phyloP scores from a whole-genome alignment of 1,284 basidiomycete genomes.

The Ustilago crameri region DNA sequence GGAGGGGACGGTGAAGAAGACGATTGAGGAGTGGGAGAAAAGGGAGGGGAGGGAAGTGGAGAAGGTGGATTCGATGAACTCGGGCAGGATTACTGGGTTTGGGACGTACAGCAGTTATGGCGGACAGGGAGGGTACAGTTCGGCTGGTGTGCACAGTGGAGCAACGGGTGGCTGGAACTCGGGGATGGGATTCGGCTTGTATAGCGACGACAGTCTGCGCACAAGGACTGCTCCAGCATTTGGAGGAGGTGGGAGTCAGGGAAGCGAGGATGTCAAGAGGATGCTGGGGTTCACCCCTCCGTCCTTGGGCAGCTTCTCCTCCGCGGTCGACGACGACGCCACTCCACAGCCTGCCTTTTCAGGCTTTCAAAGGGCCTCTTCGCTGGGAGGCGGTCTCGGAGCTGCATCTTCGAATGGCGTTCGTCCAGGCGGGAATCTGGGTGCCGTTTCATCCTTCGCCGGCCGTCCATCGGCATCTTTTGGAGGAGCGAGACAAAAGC shows the following conservation, averaged over 20 bases:
- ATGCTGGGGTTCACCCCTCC: constrained; percentile 18
- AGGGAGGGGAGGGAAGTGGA: constrained; percentile 23
- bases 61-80: constrained; percentile 37
- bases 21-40: constrained; percentile 23
- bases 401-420: too few relatives aligned
- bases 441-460: constrained; percentile 5
- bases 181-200: constrained; percentile 34
- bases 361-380: constrained; percentile 43
- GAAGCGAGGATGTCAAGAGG: constrained; percentile 9
- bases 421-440: constrained; percentile 4
- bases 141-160: constrained; percentile 34
- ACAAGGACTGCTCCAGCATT: background rate
- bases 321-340: constrained; percentile 27
- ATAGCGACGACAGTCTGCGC: constrained; percentile 17
- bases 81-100: constrained; percentile 34
- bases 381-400: constrained; percentile 9
- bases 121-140: constrained; percentile 25
- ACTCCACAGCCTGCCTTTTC: constrained; percentile 14
- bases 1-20: constrained; percentile 9
- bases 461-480: background rate
- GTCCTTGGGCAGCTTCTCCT: constrained; percentile 34
- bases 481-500: constrained; percentile 14
- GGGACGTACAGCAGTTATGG: constrained; percentile 39
- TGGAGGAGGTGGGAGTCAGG: background rate
- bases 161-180: constrained; percentile 46